Conservation (phyloP, 768 basidiomycete genomes). For the Termitomyces sp. region DNA sequence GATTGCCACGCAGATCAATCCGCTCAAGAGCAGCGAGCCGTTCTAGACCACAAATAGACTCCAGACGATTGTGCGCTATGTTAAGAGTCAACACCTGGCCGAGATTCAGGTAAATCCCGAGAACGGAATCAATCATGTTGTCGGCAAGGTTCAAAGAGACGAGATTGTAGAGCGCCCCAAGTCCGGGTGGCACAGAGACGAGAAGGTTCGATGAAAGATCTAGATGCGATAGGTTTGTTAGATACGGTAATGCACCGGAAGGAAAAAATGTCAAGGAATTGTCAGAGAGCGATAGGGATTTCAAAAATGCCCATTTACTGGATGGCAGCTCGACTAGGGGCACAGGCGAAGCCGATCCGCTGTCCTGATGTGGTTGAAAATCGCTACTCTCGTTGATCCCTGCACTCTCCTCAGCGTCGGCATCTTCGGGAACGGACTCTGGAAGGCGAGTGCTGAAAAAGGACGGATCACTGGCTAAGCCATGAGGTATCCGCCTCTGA, state of each 20-base stretch:
- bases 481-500: slow-evolving; percentile 36
- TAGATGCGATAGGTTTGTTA: slow-evolving; percentile 74
- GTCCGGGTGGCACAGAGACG: slow-evolving; percentile 77
- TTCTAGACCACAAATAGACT: slow-evolving; percentile 94
- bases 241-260: slow-evolving; percentile 54
- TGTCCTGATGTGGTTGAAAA: slow-evolving; percentile 10
- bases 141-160: slow-evolving; percentile 91
- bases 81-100: slow-evolving; percentile 77
- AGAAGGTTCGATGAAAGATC: slow-evolving; percentile 91
- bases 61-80: slow-evolving; percentile 81
- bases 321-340: slow-evolving; percentile 40
- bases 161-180: slow-evolving; percentile 72
- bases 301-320: slow-evolving; percentile 71
- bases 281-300: slow-evolving; percentile 71
- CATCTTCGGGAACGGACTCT: slow-evolving; percentile 51
- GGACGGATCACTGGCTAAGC: slow-evolving; percentile 34
- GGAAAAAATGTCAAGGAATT: slow-evolving; percentile 81
- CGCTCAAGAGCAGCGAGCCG: slow-evolving; percentile 80
- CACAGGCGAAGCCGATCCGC: slow-evolving; percentile 22
- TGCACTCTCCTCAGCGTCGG: slow-evolving; percentile 17
- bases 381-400: slow-evolving; percentile 14
- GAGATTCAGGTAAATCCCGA: slow-evolving; percentile 79
- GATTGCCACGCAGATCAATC: slow-evolving; percentile 78
- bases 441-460: slow-evolving; percentile 48
- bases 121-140: slow-evolving; percentile 96